Evolutionary conservation across 257 asterid species (phyloP).

Genomic region (Petrea volubilis): DNA sequence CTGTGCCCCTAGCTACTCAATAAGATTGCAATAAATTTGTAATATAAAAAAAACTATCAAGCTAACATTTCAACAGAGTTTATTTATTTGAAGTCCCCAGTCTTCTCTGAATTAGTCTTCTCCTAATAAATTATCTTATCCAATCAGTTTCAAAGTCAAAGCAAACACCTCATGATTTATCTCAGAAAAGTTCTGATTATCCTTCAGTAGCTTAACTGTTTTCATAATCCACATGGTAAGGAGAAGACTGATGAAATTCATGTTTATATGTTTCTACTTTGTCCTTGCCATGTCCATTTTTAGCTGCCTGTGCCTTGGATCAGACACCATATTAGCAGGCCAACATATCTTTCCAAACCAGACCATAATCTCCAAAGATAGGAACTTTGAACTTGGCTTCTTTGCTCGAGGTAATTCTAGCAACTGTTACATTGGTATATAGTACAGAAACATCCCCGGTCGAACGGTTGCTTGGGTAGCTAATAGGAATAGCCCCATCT

Average conservation of each 20-base stretch:
- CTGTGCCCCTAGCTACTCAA: no score
- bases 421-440: slow-evolving; percentile 37
- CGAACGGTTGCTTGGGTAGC: slow-evolving; percentile 53
- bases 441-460: slow-evolving; percentile 37
- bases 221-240: background rate
- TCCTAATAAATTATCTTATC: no score
- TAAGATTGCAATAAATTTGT: no score
- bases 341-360: slow-evolving; percentile 2
- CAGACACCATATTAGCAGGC: slow-evolving; percentile 24
- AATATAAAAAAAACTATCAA: no score
- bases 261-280: background rate
- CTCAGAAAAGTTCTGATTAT: no score
- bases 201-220: background rate
- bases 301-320: slow-evolving; percentile 12
- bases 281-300: background rate
- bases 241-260: background rate
- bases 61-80: no score
- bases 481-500: slow-evolving; percentile 35
- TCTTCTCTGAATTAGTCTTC: no score
- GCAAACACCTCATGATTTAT: no score
- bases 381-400: background rate
- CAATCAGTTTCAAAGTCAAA: no score
- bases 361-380: no score
- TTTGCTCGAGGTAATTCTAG: slow-evolving; percentile 12
- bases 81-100: no score